Conservation (phyloP, 257 asterid genomes). For the Solanum neorickii region DNA sequence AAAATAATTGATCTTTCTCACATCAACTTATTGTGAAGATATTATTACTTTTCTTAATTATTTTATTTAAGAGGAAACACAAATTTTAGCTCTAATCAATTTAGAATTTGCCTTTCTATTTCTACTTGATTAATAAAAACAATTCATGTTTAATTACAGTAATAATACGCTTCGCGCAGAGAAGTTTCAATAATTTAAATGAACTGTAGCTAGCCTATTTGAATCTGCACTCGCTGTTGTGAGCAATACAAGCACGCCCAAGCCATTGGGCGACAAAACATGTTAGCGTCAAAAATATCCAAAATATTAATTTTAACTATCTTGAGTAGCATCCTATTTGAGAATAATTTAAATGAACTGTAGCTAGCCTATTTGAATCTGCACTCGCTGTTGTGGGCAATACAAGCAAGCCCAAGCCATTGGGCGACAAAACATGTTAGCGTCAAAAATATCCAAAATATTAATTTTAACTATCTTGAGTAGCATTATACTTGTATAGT, state of each 20-base stretch:
- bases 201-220: background rate
- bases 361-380: background rate
- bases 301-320: background rate
- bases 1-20: too few species aligned
- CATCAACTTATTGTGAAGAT: too few species aligned
- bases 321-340: too few species aligned
- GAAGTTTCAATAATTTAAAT: too few species aligned
- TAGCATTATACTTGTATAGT: background rate
- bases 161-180: too few species aligned
- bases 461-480: background rate
- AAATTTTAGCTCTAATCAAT: too few species aligned
- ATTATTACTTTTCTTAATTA: too few species aligned
- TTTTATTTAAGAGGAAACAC: too few species aligned
- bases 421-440: background rate
- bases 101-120: too few species aligned
- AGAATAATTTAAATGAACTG: background rate
- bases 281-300: background rate
- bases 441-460: background rate
- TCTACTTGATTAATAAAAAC: too few species aligned
- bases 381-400: background rate
- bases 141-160: too few species aligned
- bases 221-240: background rate
- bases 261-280: background rate
- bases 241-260: background rate
- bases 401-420: background rate